These are phyloP conservation scores for Leucocoprinus sp. DNA, from an alignment of 768 basidiomycete genomes.

Conservation along the genomic window DNA sequence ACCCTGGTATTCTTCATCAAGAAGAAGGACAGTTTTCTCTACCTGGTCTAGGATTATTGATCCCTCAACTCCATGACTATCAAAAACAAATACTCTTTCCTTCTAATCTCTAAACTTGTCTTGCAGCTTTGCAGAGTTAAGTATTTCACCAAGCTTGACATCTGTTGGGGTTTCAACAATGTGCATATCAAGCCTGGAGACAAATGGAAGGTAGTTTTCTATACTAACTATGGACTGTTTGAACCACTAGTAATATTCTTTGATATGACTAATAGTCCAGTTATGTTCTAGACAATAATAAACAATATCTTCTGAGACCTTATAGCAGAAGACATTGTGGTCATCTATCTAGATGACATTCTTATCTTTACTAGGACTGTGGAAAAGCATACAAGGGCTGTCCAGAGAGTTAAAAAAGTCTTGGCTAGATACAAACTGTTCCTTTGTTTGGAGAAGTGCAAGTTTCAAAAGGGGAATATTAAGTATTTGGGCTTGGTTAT, in stretches of 20 bases:
- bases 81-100: too few relatives aligned
- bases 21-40: slow-evolving; percentile 17
- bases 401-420: slow-evolving; percentile 13
- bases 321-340: slow-evolving; percentile 28
- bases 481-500: slow-evolving; percentile 29
- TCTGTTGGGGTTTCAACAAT: too few relatives aligned
- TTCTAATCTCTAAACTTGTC: too few relatives aligned
- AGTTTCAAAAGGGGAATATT: slow-evolving; percentile 17
- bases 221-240: slow-evolving; percentile 22
- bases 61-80: too few relatives aligned
- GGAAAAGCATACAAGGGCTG: too few relatives aligned
- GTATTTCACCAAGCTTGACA: too few relatives aligned
- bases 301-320: slow-evolving; percentile 16
- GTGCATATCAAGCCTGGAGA: too few relatives aligned
- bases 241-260: slow-evolving; percentile 34
- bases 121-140: too few relatives aligned
- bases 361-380: slow-evolving; percentile 22
- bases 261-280: slow-evolving; percentile 24
- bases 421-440: slow-evolving; percentile 18
- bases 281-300: slow-evolving; percentile 26
- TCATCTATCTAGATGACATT: slow-evolving; percentile 19
- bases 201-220: too few relatives aligned
- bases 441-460: slow-evolving; percentile 29
- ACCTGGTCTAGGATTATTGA: slow-evolving; percentile 23
- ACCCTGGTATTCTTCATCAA: slow-evolving; percentile 17